phyloP scores from a whole-genome alignment of 192 early-diverging fungal species.

The Dimargaris xerosporica region DNA sequence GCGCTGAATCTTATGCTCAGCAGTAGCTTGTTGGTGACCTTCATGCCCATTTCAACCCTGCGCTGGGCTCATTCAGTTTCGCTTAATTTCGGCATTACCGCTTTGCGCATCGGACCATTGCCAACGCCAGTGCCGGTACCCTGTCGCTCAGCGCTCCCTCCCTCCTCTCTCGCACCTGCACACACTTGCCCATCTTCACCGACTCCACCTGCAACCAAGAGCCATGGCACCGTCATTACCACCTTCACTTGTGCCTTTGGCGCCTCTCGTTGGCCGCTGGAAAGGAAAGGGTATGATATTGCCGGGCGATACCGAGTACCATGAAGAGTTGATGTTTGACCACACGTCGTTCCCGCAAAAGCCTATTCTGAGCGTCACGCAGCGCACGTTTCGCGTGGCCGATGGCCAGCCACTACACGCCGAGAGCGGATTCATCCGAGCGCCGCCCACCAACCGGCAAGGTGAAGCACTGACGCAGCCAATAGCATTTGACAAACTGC shows the following conservation, averaged over 20 bases:
- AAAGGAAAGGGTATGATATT: conserved; percentile 2
- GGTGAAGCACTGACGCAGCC: not conserved
- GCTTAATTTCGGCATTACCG: too few species aligned
- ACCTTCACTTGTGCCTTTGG: not conserved
- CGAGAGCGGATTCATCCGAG: conserved; percentile 4
- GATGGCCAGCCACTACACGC: not conserved
- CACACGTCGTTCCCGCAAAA: conserved; percentile 3
- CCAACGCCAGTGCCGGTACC: too few species aligned
- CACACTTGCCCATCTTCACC: too few species aligned
- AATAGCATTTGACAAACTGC: not conserved
- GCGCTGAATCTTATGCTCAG: too few species aligned
- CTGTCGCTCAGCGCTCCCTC: too few species aligned
- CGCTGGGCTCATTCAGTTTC: too few species aligned
- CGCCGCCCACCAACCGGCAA: not conserved
- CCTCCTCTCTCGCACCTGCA: too few species aligned
- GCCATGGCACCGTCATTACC: not conserved
- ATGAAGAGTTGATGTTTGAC: conserved; percentile 2
- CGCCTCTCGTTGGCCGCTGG: conserved; percentile 1
- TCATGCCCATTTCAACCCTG: too few species aligned
- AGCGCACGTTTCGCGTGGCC: not conserved
- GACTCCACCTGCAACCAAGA: too few species aligned
- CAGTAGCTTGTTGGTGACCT: too few species aligned
- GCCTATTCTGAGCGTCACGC: conserved; percentile 7
- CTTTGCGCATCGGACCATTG: too few species aligned
- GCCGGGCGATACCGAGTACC: not conserved